Percentiles rank a stretch among this genome's conserved stretches.
Evolutionary conservation across 169 alveolate genomes (phyloP).

Genomic region (Fabrea salina): DNA sequence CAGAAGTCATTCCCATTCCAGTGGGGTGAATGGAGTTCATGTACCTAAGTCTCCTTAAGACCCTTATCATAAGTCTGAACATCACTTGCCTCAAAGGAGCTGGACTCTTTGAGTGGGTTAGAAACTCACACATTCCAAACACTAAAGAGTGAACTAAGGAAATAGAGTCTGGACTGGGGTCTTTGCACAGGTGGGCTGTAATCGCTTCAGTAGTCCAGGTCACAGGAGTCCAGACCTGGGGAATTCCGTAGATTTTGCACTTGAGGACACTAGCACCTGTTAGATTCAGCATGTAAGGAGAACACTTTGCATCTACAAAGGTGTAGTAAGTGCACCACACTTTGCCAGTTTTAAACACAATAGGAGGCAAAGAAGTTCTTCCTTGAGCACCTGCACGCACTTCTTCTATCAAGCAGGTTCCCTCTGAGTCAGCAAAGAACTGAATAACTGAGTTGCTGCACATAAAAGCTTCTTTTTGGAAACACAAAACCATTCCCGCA

Average conservation of each 20-base stretch:
- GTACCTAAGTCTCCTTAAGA: constrained; percentile 7
- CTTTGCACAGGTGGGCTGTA: not conserved
- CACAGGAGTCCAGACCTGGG: constrained; percentile 43
- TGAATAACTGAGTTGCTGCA: constrained; percentile 52
- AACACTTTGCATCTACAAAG: constrained; percentile 42
- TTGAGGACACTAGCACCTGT: constrained; percentile 32
- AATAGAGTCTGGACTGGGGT: not conserved
- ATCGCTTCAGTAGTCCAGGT: constrained; percentile 36
- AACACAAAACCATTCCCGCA: constrained; percentile 54
- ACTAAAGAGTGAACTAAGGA: constrained; percentile 10
- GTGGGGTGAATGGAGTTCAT: constrained; percentile 25
- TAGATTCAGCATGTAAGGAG: constrained; percentile 33
- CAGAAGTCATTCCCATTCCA: constrained; percentile 12
- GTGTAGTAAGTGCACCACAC: constrained; percentile 55
- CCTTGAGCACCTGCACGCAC: constrained; percentile 43
- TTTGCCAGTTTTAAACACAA: constrained; percentile 43
- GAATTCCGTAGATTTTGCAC: constrained; percentile 48
- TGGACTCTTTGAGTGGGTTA: not conserved
- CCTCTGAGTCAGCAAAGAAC: constrained; percentile 61
- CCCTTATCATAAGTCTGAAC: constrained; percentile 20
- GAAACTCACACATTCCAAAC: not conserved
- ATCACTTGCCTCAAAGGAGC: constrained; percentile 17
- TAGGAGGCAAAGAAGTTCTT: constrained; percentile 45
- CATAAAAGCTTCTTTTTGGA: constrained; percentile 47
- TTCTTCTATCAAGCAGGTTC: constrained; percentile 43